phyloP scores from a whole-genome alignment of 2,329 filamentous ascomycete genomes.

The Neonectria coccinea region DNA sequence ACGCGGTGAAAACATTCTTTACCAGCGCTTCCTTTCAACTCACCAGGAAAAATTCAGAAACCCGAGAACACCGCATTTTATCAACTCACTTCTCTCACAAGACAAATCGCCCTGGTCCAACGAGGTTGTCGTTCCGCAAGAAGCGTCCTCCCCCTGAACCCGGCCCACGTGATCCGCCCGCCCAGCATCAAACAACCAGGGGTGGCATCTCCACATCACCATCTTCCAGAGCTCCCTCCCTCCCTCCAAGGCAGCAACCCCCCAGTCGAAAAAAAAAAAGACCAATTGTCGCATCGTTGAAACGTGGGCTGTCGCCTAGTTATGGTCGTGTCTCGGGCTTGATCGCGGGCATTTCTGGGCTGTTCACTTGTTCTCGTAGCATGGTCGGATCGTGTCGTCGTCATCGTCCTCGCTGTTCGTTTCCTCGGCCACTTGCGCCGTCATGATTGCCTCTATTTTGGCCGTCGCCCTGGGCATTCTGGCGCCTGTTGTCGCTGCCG shows the following conservation, averaged over 20 bases:
- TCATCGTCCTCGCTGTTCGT: neutral
- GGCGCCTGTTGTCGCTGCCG: constrained; percentile 44
- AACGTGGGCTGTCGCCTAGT: constrained; percentile 10
- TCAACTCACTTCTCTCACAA: too few species aligned
- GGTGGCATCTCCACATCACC: constrained; percentile 43
- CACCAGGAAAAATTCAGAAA: neutral
- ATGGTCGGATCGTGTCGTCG: constrained; percentile 13
- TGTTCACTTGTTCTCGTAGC: constrained; percentile 18
- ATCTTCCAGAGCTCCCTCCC: constrained; percentile 8
- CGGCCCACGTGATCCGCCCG: constrained; percentile 39
- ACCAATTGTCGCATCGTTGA: constrained; percentile 22
- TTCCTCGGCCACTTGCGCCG: constrained; percentile 4
- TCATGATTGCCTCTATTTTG: constrained; percentile 36
- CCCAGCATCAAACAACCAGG: constrained; percentile 32
- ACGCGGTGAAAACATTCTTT: neutral
- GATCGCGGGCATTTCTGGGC: constrained; percentile 29
- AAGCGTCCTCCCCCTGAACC: constrained; percentile 25
- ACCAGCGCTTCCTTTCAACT: neutral
- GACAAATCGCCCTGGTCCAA: constrained; percentile 9
- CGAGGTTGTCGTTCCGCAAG: neutral
- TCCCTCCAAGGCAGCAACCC: constrained; percentile 3
- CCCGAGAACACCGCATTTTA: too few species aligned
- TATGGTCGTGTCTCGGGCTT: constrained; percentile 38
- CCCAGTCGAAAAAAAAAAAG: neutral
- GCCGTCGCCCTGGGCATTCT: constrained; percentile 42